Percentiles rank a stretch among this genome's conserved stretches.
These are phyloP conservation scores for Torulaspora delbrueckii DNA, from an alignment of 805 yeast genomes.

Conservation along the genomic window DNA sequence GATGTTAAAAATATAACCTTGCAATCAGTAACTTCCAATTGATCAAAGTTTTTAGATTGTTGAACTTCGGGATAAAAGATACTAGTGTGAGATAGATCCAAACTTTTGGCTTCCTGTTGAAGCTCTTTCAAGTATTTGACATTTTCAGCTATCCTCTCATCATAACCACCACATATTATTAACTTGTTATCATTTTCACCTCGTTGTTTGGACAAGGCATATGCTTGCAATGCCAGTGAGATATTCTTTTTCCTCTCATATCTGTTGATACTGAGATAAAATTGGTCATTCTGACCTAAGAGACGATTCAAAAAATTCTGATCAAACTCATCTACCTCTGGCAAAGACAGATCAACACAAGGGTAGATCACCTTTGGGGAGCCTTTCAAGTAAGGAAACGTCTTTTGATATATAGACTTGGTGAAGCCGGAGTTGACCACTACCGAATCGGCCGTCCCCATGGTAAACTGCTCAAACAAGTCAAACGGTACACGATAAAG, in stretches of 20 bases:
- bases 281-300: constrained; percentile 24
- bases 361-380: constrained; percentile 40
- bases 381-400: constrained; percentile 45
- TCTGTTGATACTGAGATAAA: constrained; percentile 75
- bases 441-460: constrained; percentile 66
- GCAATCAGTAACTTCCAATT: constrained; percentile 32
- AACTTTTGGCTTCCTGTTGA: constrained; percentile 42
- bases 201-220: constrained; percentile 39
- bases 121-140: constrained; percentile 64
- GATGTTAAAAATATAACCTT: constrained; percentile 78
- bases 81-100: constrained; percentile 45
- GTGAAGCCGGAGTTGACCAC: constrained; percentile 91
- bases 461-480: constrained; percentile 73
- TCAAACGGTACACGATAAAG: constrained; percentile 82
- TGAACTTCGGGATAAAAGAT: constrained; percentile 31
- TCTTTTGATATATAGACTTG: constrained; percentile 54
- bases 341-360: constrained; percentile 57
- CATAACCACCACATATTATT: constrained; percentile 89
- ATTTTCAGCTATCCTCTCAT: constrained; percentile 68
- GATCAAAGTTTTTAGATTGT: constrained; percentile 16
- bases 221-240: constrained; percentile 69
- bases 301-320: constrained; percentile 17
- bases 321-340: constrained; percentile 14
- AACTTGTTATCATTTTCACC: constrained; percentile 41
- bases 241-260: constrained; percentile 85